These are phyloP conservation scores for Meyerozyma carpophila DNA, from an alignment of 1,139 yeast genomes.

Conservation along the genomic window DNA sequence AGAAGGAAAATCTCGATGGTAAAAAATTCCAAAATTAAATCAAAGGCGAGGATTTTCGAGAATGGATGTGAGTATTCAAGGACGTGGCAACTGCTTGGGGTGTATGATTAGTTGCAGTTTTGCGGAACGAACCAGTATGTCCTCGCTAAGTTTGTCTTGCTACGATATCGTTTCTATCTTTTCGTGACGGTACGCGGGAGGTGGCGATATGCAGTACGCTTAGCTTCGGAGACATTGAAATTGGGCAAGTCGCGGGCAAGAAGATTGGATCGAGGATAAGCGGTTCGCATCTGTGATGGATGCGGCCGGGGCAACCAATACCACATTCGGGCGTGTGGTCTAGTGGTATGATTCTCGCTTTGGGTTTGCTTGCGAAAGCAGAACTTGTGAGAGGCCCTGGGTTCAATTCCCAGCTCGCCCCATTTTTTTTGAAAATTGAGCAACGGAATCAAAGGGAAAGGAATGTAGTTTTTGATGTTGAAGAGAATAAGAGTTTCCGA, in stretches of 20 bases:
- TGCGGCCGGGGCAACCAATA: no score
- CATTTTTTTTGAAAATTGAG: background rate
- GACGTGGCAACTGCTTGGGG: background rate
- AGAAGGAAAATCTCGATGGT: background rate
- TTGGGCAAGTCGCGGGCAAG: background rate
- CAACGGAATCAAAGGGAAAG: no score
- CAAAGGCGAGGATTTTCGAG: background rate
- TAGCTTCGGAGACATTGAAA: background rate
- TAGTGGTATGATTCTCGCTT: constrained; percentile 2
- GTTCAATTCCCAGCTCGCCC: constrained; percentile 2
- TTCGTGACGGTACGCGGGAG: constrained; percentile 1
- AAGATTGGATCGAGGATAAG: no score
- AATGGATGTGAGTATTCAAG: background rate
- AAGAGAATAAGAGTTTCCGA: no score
- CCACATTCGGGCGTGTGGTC: constrained; percentile 2
- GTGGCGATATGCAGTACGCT: background rate
- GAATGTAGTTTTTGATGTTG: no score
- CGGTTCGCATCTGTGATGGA: no score
- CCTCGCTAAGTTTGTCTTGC: background rate
- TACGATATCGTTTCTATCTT: background rate
- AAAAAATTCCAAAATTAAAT: background rate
- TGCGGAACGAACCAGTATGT: background rate
- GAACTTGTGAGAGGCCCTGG: constrained; percentile 1
- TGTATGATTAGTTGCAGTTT: background rate
- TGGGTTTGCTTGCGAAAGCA: background rate